A percentile compares a stretch with the other conserved stretches of the same genome.
Evolutionary conservation across 1,284 basidiomycete genomes (phyloP).

Genomic region (Ceratobasidium sp.): DNA sequence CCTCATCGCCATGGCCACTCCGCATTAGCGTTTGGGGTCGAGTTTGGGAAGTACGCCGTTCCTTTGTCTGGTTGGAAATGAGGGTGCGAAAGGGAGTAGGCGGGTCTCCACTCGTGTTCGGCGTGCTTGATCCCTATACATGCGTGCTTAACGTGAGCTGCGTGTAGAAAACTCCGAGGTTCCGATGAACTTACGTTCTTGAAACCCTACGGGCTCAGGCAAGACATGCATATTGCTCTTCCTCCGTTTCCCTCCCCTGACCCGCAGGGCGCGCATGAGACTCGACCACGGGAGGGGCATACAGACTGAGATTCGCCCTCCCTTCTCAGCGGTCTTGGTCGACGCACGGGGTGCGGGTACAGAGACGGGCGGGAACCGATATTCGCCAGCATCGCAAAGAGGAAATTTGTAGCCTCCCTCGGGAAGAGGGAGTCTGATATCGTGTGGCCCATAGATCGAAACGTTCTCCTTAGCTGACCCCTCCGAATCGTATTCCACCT

Average conservation of each 20-base stretch:
- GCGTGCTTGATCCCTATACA: slow-evolving; percentile 36
- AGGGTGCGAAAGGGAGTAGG: slow-evolving; percentile 1
- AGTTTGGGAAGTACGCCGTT: background rate
- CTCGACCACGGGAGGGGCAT: slow-evolving; percentile 22
- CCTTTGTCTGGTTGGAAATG: slow-evolving; percentile 30
- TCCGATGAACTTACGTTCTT: slow-evolving; percentile 31
- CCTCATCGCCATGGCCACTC: slow-evolving; percentile 29
- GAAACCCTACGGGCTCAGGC: slow-evolving; percentile 42
- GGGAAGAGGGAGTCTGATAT: slow-evolving; percentile 2
- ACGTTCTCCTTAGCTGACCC: background rate
- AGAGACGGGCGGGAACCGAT: slow-evolving; percentile 11
- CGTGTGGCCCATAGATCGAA: background rate
- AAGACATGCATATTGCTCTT: slow-evolving; percentile 11
- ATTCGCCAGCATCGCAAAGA: background rate
- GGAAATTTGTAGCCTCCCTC: slow-evolving; percentile 38
- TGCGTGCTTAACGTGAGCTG: background rate
- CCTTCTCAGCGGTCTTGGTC: background rate
- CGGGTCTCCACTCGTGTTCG: slow-evolving; percentile 40
- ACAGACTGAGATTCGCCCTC: slow-evolving; percentile 2
- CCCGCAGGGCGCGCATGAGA: slow-evolving; percentile 1
- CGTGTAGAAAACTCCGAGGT: background rate
- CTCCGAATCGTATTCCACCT: slow-evolving; percentile 4
- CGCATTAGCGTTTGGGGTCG: background rate
- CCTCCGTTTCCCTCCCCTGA: slow-evolving; percentile 13
- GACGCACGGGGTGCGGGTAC: slow-evolving; percentile 4